phyloP scores from a whole-genome alignment of 805 yeast genomes.

The Candida odintsovae region DNA sequence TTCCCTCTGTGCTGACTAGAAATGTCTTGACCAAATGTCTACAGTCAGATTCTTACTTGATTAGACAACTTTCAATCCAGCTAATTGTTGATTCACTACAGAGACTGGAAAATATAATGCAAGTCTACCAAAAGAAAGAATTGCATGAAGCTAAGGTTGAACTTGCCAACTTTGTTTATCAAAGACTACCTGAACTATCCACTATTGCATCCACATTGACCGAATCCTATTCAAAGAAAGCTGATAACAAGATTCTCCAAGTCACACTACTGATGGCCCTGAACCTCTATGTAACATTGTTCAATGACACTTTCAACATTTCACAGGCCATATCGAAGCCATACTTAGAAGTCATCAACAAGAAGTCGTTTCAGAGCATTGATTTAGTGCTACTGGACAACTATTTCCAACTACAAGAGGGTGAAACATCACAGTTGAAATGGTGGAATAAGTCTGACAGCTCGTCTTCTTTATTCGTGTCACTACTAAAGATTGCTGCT shows the following conservation, averaged over 20 bases:
- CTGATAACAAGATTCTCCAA: slow-evolving; percentile 39
- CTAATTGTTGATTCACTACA: slow-evolving; percentile 46
- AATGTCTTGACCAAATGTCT: slow-evolving; percentile 54
- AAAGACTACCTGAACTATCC: slow-evolving; percentile 46
- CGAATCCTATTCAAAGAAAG: slow-evolving; percentile 31
- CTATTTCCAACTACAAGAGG: slow-evolving; percentile 56
- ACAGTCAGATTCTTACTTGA: slow-evolving; percentile 40
- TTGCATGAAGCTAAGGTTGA: slow-evolving; percentile 35
- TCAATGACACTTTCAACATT: slow-evolving; percentile 29
- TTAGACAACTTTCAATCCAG: slow-evolving; percentile 62
- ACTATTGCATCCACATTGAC: slow-evolving; percentile 36
- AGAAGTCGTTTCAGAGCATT: slow-evolving; percentile 36
- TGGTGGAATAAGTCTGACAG: slow-evolving; percentile 68
- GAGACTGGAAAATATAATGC: slow-evolving; percentile 42
- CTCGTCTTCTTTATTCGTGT: slow-evolving; percentile 60
- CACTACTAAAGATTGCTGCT: slow-evolving; percentile 49
- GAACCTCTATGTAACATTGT: slow-evolving; percentile 32
- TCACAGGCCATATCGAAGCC: slow-evolving; percentile 29
- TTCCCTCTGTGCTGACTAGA: slow-evolving; percentile 62
- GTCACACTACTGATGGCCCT: slow-evolving; percentile 42
- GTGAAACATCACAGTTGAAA: slow-evolving; percentile 46
- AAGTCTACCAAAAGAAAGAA: slow-evolving; percentile 30
- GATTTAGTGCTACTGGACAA: slow-evolving; percentile 56
- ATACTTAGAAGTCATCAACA: slow-evolving; percentile 29
- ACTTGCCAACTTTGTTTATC: slow-evolving; percentile 28